Evolutionary conservation across 2,329 filamentous ascomycete species (phyloP), one percentile per base, ranked within the genome.

Genomic region (Pseudogymnoascus sp.): DNA sequence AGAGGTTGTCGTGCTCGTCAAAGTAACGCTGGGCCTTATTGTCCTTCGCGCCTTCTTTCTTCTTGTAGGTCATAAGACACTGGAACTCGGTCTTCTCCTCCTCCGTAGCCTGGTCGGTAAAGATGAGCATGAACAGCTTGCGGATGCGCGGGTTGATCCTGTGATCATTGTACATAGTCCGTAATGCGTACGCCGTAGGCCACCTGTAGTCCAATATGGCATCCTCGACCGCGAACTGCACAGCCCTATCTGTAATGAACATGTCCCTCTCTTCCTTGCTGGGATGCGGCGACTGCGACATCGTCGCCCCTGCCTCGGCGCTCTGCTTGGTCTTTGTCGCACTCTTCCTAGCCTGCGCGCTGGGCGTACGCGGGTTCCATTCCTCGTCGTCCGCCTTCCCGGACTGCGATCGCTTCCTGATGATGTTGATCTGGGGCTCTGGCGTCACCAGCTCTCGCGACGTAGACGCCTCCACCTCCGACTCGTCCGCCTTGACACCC

Each of bases 111-210:
- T 78, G 82, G 69, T 85, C 82, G 67, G 77, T 76, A 71, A 81
- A 85, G 50, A 87, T 77, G 65, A 82, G 79, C 72, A 84, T 81
- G 53, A 87, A 74, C 77, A 86, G 80, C 65, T 77, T 74, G 64
- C 86, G 75, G 68, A 86, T 84, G 37, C 75, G 74, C 14, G 77
- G 73, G 67, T 85, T 78, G 40, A 75, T 72, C 50, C 77, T 77
- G 65, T 81, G 79, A 69, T 86, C 82, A 67, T 87, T 83, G 72
- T 84, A 87, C 65, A 86, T 76, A 12, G 78, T 80, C 62, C 83
- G 78, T 64, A 87, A 76, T 44, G 84, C 84, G 76, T 80, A 87
- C 1, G 84, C 85, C 7, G 84, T 87, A 62, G 83, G 82, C 70
- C 84, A 86, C 64, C 82, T 81, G 65, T 78, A 77, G 69, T 82